Evolutionary conservation across 768 basidiomycete species (phyloP), one percentile per base, ranked within the genome.

Genomic region (Lactarius hengduanensis): DNA sequence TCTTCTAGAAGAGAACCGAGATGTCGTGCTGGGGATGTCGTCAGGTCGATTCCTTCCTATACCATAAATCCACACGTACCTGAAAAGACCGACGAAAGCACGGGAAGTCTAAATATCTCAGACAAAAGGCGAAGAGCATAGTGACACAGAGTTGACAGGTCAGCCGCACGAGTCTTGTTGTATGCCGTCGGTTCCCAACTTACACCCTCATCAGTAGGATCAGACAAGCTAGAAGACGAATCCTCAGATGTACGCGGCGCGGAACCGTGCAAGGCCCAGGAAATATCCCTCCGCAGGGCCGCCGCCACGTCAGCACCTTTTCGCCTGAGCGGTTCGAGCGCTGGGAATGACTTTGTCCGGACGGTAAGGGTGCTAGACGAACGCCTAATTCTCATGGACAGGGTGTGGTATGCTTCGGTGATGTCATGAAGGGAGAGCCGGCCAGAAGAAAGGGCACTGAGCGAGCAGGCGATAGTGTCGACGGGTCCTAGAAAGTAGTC

Each of bases 391-490:
- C 66, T 63, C 61, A 34, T 60, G 18, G 66, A 63, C 34, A 67
- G 53, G 16, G 28, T 47, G 4, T 62, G 66, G 36, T 67, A 67
- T 26, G 66, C 66, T 56, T 67, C 66, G 1, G 58, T 55, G 58
- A 67, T 10, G 54, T 67, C 66, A 50, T 67, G 66, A 3, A 60
- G 58, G 5, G 66, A 67, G 13, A 67, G 43, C 56, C 45, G 26
- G 9, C 62, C 62, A 16, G 57, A 56, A 30, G 28, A 8, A n/a
- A 63, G 62, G 15, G 62, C 50, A 41, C 5, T 1, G 3, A 40
- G 57, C 34, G 66, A 67, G n/a, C n/a, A 55, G 41, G 63, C 58
- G 54, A 67, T 67, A 26, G 66, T 63, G 60, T 67, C 53, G 32
- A 67, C 41, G 40, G 66, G 62, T 13, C 66, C 62, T 9, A 40